Base-by-base conservation (phyloP, 768 basidiomycete genomes). In the Lactifluus echinatus region DNA sequence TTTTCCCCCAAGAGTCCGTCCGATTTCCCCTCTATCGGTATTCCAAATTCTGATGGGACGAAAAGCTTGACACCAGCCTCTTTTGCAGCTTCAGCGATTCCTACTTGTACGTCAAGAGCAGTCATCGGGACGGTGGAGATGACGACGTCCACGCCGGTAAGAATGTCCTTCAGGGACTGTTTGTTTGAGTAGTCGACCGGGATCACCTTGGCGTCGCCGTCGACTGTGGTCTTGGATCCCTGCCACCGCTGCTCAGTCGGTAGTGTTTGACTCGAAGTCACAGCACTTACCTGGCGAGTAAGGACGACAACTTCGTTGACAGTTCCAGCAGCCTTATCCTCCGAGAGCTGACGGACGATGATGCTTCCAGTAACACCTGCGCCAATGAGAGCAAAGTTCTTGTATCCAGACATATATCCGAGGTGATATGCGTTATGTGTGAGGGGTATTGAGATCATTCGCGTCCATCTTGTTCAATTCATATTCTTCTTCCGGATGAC, bases 1-100 rank as follows among this genome's bases (percentile, higher is more conserved):
- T 59, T 64, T 23, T 8, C 21, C 0, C 56, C 56, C 3, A 56
- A 55, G 21, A 48, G 3, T 1, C 65, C 62, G 2, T 42, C 51
- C 8, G 50, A 48, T n/a, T 26, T 42, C 2, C 59, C 61, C 7
- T 57, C 57, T 5, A 63, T 62, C 2, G 54, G 28, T 15, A 46
- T 58, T 5, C 68, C 68, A 28, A 68, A 71, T 54, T 71, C 70
- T 44, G 65, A 63, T 8, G 70, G 70, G 7, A 68, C 59, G 51
- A 71, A 71, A 12, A 71, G 60, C 52, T 66, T 59, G 24, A 68
- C 70, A 19, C 69, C 65, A 0, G 60, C 68, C 33, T 52, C 51
- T 56, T 66, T 69, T 1, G 64, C 61, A 0, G 65, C 68, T 0
- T 59, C 39, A 0, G 64, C 63, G 12, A 69, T 56, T 1, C 26